Evolutionary conservation across 2,329 filamentous ascomycete genomes (phyloP), one percentile per base, ranked within the genome.

Genomic region (Tolypocladium cylindrosporum): DNA sequence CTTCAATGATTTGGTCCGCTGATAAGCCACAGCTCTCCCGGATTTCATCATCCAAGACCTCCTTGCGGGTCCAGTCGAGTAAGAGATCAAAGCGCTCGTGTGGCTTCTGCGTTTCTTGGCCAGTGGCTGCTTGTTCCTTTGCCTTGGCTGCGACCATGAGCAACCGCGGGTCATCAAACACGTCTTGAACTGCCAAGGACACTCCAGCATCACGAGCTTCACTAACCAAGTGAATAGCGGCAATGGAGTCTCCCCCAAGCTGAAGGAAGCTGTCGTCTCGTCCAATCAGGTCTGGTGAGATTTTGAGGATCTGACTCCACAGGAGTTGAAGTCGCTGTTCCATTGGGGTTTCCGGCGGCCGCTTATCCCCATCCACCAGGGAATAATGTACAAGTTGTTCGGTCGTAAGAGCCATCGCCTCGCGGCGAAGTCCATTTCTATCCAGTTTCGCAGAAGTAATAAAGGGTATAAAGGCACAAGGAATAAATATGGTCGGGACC

Each of bases 181-280:
- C 19, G 19, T 42, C 19, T 10, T 42, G 41, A 10, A 42, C 41
- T 7, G 41, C 5, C 19, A 42, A n/a, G 19, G 31, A 34, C 31
- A 34, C 31, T 8, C 31, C 31, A 9, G 31, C 31, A 34, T 53
- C 31, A 53, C 59, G 50, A 4, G 41, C 41, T 19, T 19, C 41
- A 19, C 14, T 41, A 16, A 61, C 57, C 9, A 65, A 56, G 6
- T 62, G 56, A 48, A 66, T 65, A 14, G 63, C 63, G 2, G 58
- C 59, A 13, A 66, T 62, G 5, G 64, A 66, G 43, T 66, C 63
- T 3, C 64, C 64, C 14, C 64, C 64, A 40, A 66, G 56, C 9
- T 56, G 40, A 14, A 66, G 27, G 53, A 66, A 66, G 51, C 56
- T 60, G 21, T 60, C 57, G 39, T 65, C 55, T 0, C 55, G 31